Evolutionary conservation across 768 basidiomycete genomes (phyloP).

Genomic region (Boletus patriciae): DNA sequence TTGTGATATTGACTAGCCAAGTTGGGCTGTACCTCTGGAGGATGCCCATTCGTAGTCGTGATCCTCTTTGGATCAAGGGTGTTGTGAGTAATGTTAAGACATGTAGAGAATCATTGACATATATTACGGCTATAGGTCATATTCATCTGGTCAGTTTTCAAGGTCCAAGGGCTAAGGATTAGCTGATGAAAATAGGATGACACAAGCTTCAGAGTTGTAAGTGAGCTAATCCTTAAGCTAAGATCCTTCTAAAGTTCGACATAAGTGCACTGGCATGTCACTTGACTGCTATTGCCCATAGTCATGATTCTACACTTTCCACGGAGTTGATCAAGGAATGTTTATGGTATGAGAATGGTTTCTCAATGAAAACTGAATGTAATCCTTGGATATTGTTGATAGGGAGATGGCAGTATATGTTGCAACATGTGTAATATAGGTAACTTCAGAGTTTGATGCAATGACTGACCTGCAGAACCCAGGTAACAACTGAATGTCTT

Average conservation of each 20-base stretch:
- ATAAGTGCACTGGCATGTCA: conserved; percentile 13
- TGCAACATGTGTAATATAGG: conserved; percentile 18
- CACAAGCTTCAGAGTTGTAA: conserved; percentile 20
- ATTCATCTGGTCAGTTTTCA: conserved; percentile 22
- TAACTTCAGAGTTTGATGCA: not conserved
- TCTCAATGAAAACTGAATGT: not conserved
- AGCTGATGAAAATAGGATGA: conserved; percentile 14
- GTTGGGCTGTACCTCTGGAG: conserved; percentile 26
- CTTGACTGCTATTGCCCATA: conserved; percentile 10
- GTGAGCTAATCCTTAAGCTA: not conserved
- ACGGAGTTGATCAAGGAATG: not conserved
- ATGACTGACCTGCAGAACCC: conserved; percentile 3
- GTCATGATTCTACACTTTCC: not conserved
- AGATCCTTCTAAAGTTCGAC: not conserved
- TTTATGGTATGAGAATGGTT: conserved; percentile 8
- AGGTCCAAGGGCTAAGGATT: not conserved
- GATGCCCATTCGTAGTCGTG: conserved; percentile 11
- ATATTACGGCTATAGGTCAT: conserved; percentile 11
- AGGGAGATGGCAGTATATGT: conserved; percentile 14
- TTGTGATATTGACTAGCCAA: conserved; percentile 24
- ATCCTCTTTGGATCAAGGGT: conserved; percentile 24
- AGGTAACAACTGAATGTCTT: conserved; percentile 22
- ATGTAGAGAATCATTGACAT: not conserved
- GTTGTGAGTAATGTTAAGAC: conserved; percentile 9
- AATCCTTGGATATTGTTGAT: not conserved